A percentile compares a stretch with the other conserved stretches of the same genome.
Evolutionary conservation across 163 green algal species (phyloP).

Genomic region (Botryococcus braunii): DNA sequence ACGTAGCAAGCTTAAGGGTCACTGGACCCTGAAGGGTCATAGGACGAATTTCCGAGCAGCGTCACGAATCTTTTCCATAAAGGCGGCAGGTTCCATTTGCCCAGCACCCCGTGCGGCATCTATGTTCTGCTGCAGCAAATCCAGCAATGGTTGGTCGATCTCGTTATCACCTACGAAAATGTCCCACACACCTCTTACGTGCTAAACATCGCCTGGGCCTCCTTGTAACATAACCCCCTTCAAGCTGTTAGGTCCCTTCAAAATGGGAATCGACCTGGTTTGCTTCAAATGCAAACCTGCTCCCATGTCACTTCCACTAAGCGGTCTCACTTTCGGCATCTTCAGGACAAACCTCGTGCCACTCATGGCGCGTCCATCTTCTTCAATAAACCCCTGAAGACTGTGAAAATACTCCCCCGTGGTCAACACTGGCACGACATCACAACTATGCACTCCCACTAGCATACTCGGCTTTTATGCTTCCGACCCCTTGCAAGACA

Average conservation of each 20-base stretch:
- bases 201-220: neutral
- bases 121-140: conserved; percentile 84
- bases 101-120: conserved; percentile 37
- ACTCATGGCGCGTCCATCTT: too few species aligned
- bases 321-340: neutral
- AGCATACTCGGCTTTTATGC: neutral
- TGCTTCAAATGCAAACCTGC: neutral
- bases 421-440: too few species aligned
- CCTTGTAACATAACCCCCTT: too few species aligned
- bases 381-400: too few species aligned
- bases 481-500: too few species aligned
- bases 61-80: conserved; percentile 80
- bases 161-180: conserved; percentile 47
- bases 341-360: too few species aligned
- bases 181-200: neutral
- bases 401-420: too few species aligned
- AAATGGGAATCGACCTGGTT: neutral
- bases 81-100: conserved; percentile 62
- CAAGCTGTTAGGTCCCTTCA: too few species aligned
- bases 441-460: neutral
- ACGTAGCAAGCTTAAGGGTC: too few species aligned
- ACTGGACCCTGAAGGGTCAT: too few species aligned
- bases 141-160: conserved; percentile 73
- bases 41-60: conserved; percentile 30
- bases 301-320: neutral